Percentiles rank a stretch among this genome's conserved stretches.
Evolutionary conservation across 805 yeast genomes (phyloP).

Genomic region (Candida verbasci): DNA sequence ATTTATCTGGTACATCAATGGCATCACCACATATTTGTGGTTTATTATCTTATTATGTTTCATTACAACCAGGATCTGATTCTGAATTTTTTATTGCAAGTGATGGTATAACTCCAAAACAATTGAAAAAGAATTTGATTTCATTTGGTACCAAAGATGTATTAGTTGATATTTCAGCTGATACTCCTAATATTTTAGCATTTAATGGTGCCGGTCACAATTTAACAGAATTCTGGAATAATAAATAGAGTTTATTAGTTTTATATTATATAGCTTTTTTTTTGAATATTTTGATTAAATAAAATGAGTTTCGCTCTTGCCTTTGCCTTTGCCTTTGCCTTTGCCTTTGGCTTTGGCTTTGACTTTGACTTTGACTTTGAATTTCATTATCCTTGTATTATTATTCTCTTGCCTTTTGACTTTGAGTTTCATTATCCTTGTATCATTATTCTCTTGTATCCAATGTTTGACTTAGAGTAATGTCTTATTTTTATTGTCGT

Average conservation of each 20-base stretch:
- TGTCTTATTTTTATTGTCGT: no score
- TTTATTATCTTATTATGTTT: constrained; percentile 80
- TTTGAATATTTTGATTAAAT: no score
- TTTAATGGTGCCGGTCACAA: constrained; percentile 81
- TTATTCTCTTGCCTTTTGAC: no score
- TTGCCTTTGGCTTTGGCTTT: no score
- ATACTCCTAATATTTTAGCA: constrained; percentile 73
- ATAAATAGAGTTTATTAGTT: constrained; percentile 4
- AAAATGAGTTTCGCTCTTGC: no score
- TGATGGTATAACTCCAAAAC: constrained; percentile 59
- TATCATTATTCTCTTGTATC: no score
- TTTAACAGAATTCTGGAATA: constrained; percentile 59
- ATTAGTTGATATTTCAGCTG: constrained; percentile 61
- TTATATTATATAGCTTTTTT: no score
- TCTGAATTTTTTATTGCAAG: constrained; percentile 59
- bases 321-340: no score
- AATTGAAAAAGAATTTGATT: constrained; percentile 71
- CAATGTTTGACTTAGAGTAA: no score
- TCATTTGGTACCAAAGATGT: constrained; percentile 60
- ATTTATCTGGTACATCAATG: constrained; percentile 95
- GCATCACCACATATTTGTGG: constrained; percentile 97
- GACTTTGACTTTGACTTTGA: no score
- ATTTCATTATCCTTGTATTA: no score
- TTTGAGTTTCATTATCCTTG: no score
- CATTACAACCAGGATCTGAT: constrained; percentile 72